Base-by-base conservation (phyloP, 805 yeast genomes). In the Metschnikowia shivogae region DNA sequence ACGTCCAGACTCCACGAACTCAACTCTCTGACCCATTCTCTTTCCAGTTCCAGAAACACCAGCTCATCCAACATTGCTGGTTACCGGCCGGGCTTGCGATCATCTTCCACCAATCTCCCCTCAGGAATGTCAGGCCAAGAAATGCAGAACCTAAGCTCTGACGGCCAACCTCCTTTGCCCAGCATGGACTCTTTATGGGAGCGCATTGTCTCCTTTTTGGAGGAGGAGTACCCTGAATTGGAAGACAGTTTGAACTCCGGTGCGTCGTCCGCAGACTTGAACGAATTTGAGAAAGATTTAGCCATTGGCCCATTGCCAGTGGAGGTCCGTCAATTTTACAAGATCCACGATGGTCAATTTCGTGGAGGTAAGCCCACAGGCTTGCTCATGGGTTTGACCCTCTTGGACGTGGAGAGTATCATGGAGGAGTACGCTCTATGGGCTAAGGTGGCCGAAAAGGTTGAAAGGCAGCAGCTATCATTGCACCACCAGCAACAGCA, bases 341-440 rank as follows among this genome's bases (percentile, higher is more conserved):
- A 70, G 54, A 60, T 67, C 47, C 75, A 70, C 54, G 76, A 72
- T 53, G 76, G 76, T 37, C 76, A 72, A 53, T 61, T 70, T 38
- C 59, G 72, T 46, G 75, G 74, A 14, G 75, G 74, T 1, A 65
- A 68, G 49, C 76, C 76, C 24, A 68, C 76, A 1, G 76, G 76
- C 1, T 60, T 70, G 46, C 52, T 72, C 32, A 65, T 71, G 71
- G 76, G 76, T 6, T 56, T 72, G 55, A 63, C 63, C 4, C 58
- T 72, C 26, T 61, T 71, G 50, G 76, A 72, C 57, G 59, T 72
- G 32, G 76, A 72, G 54, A 58, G 67, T 36, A 67, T 71, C 34
- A 62, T 63, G 45, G 74, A 70, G 50, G 74, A 72, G 49, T 64
- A 68, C 50, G 50, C 64, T 26, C 59, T 72, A 36, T 72, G 76